Base-by-base conservation (phyloP, 2,329 filamentous ascomycete species). In the Aspergillaceae sp. region DNA sequence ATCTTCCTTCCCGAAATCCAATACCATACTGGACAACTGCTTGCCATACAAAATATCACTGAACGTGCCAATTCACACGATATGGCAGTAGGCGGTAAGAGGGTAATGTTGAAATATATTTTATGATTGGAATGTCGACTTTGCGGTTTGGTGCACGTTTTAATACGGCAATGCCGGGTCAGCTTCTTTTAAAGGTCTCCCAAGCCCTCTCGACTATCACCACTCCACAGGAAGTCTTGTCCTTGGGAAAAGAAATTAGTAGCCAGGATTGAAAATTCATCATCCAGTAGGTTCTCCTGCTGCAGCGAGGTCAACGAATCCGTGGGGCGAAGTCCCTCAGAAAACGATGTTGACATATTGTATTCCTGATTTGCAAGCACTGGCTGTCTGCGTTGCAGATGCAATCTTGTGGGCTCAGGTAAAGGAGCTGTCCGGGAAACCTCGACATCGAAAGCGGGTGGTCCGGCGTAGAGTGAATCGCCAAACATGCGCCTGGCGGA, bases 71-170 rank as follows among this genome's bases (percentile, higher is more conserved):
- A 83, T 52, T 72, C 72, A 1, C 77, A 78, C 46, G 84, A 82
- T 44, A 79, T 94, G 42, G 66, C 79, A 0, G 80, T 91, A 1
- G 87, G 87, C 36, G 89, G 86, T 30, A 95, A 95, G 58, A 84
- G 90, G 2, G 79, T 83, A 29, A 67, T 94, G 7, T 19, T 19
- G 19, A 19, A 19, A 19, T 19, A 70, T 77, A 48, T 74, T 95
- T 19, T 87, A 94, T 63, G 86, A 90, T 57, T 94, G 88, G 88
- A 77, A 86, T 54, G 87, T 92, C 35, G 89, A 94, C 64, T 94
- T 94, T 56, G 88, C 89, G 6, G 86, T 77, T 47, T 94, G 89
- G 89, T 94, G 89, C 69, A 90, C 85, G 5, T 95, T 94, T 75
- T 94, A 95, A 71, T 94, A 94, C 69, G 79, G 92, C 63, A 94